Base-by-base conservation (phyloP, 2,329 filamentous ascomycete genomes). In the Clonostachys byssicola region DNA sequence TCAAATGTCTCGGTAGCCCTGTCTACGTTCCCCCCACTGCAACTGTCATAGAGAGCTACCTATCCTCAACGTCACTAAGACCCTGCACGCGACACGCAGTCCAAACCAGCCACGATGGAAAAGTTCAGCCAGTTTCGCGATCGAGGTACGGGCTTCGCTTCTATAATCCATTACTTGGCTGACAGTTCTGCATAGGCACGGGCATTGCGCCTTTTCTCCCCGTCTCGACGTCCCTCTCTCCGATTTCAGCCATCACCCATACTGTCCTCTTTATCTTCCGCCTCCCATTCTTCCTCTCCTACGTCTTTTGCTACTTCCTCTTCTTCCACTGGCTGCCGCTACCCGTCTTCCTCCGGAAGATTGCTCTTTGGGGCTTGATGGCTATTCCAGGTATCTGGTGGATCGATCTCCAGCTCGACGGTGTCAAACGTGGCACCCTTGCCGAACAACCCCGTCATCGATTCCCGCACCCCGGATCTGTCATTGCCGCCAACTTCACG, bases 401-500 rank as follows among this genome's bases (percentile, higher is more conserved):
- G 92, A 86, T 96, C 48, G 94, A 99, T 67, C 74, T 99, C n/a
- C 92, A 96, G 66, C 89, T 99, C 54, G 94, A 99, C 64, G 92
- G 92, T 49, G 94, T 99, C 46, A 92, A 89, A 69, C 89, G 91
- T 70, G 94, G 94, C 71, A 92, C 87, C 23, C 75, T 95, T 34
- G 85, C 87, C 42, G 85, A 86, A 59, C 85, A 91, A 57, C 84
- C 87, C 38, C 72, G 77, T 48, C 75, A 84, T 50, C 83, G 89
- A 39, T 81, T 97, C 16, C 94, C 94, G 2, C 81, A 86, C 47
- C 81, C 86, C 5, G 83, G 88, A 42, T 88, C 86, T 47, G 77
- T 99, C 56, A 94, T 99, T 58, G 92, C 90, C 43, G 87, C 89
- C 45, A 94, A 90, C 51, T 94, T 92, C 64, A 96, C 92, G 34